Percentiles rank a stretch among this genome's conserved stretches.
phyloP scores from a whole-genome alignment of 495 filamentous ascomycete genomes.

The Xylona heveae region DNA sequence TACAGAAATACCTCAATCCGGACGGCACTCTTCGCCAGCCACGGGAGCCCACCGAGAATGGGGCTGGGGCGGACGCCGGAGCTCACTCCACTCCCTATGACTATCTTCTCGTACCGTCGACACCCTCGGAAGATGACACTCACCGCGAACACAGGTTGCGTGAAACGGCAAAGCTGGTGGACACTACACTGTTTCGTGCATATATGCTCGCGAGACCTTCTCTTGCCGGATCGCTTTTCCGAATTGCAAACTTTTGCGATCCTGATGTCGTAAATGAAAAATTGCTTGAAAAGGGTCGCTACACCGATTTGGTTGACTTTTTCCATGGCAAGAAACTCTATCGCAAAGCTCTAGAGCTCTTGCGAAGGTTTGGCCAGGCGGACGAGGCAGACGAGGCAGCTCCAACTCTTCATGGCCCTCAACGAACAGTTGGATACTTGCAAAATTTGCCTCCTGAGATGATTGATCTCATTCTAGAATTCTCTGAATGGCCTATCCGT shows the following conservation, averaged over 20 bases:
- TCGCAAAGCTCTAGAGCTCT: constrained; percentile 61
- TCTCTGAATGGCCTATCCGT: constrained; percentile 67
- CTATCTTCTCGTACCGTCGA: constrained; percentile 20
- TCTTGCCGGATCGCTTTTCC: constrained; percentile 75
- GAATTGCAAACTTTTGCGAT: constrained; percentile 92
- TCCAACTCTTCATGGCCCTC: constrained; percentile 57
- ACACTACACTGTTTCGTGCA: constrained; percentile 82
- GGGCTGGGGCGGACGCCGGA: constrained; percentile 26
- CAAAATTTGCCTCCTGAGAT: constrained; percentile 70
- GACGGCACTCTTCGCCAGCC: constrained; percentile 47
- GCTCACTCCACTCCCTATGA: too few species aligned
- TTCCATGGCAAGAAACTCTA: constrained; percentile 90
- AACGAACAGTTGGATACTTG: constrained; percentile 71
- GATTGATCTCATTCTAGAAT: constrained; percentile 82
- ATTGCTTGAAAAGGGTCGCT: constrained; percentile 69
- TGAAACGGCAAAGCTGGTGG: constrained; percentile 59
- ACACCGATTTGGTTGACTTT: constrained; percentile 91
- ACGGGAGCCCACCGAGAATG: constrained; percentile 26
- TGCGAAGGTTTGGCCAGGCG: constrained; percentile 61
- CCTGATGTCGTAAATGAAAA: constrained; percentile 87
- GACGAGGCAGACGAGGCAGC: constrained; percentile 39
- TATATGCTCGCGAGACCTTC: constrained; percentile 80
- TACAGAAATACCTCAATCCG: constrained; percentile 63
- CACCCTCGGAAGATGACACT: constrained; percentile 25
- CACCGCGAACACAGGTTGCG: constrained; percentile 49